phyloP scores from a whole-genome alignment of 176 grass and related monocot genomes.

The Rhynchospora pubera region DNA sequence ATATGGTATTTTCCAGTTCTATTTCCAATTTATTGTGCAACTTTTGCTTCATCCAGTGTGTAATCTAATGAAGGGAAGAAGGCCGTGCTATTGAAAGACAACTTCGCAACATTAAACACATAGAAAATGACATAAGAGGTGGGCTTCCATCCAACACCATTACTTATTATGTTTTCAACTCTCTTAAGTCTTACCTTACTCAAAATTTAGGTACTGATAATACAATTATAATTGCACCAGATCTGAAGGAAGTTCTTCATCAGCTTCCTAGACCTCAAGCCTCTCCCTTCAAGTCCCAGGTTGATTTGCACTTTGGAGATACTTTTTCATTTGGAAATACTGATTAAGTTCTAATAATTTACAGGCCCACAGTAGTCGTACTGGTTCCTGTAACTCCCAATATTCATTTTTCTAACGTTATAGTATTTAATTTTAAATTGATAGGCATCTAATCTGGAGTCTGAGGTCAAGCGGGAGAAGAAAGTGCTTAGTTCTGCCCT shows the following conservation, averaged over 20 bases:
- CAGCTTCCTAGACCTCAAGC: conserved; percentile 30
- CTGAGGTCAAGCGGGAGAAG: conserved; percentile 28
- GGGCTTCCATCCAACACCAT: background rate
- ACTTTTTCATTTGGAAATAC: background rate
- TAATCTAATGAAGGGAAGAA: conserved; percentile 21
- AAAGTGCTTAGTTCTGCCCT: conserved; percentile 24
- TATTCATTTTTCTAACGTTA: background rate
- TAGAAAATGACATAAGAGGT: conserved; percentile 32
- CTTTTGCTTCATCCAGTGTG: background rate
- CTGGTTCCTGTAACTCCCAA: background rate
- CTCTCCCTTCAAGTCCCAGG: conserved; percentile 19
- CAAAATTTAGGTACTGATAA: conserved; percentile 1
- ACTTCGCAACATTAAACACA: conserved; percentile 15
- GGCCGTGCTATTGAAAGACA: conserved; percentile 27
- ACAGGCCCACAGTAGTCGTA: background rate
- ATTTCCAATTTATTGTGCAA: background rate
- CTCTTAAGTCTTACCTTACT: background rate
- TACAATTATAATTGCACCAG: background rate
- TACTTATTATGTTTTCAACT: background rate
- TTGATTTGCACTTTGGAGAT: background rate
- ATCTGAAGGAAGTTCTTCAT: conserved; percentile 25
- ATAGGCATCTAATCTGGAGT: conserved; percentile 19
- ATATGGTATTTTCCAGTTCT: background rate
- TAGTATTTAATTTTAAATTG: conserved; percentile 5
- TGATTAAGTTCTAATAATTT: background rate